Percentiles rank a stretch among this genome's conserved stretches.
Evolutionary conservation across 2,329 filamentous ascomycete species (phyloP).

Genomic region (Graphilbum ipis-grandicollis): DNA sequence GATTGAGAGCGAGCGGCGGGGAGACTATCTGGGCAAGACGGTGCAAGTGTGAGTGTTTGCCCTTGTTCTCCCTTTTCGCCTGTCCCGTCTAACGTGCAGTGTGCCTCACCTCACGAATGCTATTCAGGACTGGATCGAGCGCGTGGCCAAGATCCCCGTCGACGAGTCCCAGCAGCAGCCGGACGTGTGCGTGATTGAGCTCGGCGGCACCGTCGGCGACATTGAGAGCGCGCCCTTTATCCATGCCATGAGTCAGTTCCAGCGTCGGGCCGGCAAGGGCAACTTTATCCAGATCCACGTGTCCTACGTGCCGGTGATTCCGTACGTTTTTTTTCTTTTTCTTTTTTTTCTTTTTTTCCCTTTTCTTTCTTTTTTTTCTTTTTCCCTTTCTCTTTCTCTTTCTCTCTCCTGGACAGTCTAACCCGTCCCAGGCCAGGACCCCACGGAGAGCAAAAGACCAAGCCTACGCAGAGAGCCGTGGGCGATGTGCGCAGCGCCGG

Average conservation of each 20-base stretch:
- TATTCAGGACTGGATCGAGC: conserved; percentile 83
- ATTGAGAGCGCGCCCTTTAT: conserved; percentile 81
- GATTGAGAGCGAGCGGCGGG: conserved; percentile 47
- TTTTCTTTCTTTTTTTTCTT: too few species aligned
- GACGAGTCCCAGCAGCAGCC: conserved; percentile 70
- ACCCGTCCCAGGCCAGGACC: conserved; percentile 7
- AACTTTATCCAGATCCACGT: conserved; percentile 87
- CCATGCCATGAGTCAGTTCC: conserved; percentile 67
- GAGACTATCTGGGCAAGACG: conserved; percentile 74
- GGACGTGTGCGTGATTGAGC: conserved; percentile 73
- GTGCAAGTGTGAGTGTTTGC: conserved; percentile 44
- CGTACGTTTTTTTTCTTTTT: conserved; percentile 5
- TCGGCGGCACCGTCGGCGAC: conserved; percentile 53
- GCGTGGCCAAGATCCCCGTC: conserved; percentile 69
- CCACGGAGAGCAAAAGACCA: conserved; percentile 73
- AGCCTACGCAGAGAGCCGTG: conserved; percentile 87
- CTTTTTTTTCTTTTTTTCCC: too few species aligned
- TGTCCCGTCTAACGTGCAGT: conserved; percentile 6
- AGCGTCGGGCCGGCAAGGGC: conserved; percentile 50
- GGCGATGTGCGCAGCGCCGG: conserved; percentile 69
- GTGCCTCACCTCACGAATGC: conserved; percentile 85
- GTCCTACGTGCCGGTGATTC: conserved; percentile 58
- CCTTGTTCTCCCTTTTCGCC: not conserved
- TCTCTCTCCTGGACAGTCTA: too few species aligned
- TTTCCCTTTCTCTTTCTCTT: too few species aligned